phyloP scores from a whole-genome alignment of 768 basidiomycete genomes.

The Suillus discolor region DNA sequence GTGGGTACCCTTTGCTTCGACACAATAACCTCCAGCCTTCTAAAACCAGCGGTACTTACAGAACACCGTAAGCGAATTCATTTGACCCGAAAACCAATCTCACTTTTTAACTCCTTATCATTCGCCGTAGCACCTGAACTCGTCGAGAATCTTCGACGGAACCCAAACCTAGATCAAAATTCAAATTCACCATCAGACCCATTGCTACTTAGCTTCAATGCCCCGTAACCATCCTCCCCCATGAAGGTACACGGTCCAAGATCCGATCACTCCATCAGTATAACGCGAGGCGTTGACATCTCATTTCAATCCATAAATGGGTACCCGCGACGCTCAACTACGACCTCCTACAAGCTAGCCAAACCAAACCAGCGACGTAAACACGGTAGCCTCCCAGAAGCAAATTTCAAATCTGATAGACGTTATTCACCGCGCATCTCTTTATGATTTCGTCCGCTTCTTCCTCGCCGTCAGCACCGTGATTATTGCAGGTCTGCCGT shows the following conservation, averaged over 20 bases:
- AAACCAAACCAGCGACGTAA: slow-evolving; percentile 17
- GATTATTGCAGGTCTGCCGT: slow-evolving; percentile 36
- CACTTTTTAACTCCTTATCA: slow-evolving; percentile 12
- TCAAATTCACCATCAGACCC: neutral
- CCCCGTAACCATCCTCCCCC: slow-evolving; percentile 5
- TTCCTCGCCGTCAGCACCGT: slow-evolving; percentile 65
- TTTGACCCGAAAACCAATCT: slow-evolving; percentile 3
- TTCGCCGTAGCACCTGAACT: too few species aligned
- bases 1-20: slow-evolving; percentile 12
- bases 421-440: slow-evolving; percentile 11
- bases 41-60: slow-evolving; percentile 4
- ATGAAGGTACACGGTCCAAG: neutral
- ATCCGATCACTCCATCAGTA: neutral
- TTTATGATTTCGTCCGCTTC: slow-evolving; percentile 38
- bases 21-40: slow-evolving; percentile 4
- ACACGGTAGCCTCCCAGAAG: slow-evolving; percentile 15
- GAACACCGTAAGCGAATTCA: slow-evolving; percentile 7
- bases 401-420: slow-evolving; percentile 1
- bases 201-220: neutral
- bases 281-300: neutral
- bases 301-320: neutral
- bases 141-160: neutral
- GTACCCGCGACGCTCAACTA: slow-evolving; percentile 2
- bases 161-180: neutral
- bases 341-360: neutral